Percentiles rank a stretch among this genome's conserved stretches.
phyloP scores from a whole-genome alignment of 2,329 filamentous ascomycete species.

The Cladosporium sp. region DNA sequence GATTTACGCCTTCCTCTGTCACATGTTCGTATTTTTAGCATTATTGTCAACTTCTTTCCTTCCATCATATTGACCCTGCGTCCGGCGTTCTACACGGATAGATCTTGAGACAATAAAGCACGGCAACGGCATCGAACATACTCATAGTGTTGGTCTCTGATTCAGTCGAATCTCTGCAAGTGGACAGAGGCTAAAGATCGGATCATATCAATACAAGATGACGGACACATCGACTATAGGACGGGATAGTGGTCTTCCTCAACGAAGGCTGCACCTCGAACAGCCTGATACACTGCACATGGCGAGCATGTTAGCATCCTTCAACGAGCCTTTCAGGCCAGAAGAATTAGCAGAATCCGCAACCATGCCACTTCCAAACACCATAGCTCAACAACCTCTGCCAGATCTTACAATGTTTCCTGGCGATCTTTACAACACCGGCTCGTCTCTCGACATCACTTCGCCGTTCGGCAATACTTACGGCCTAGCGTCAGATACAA shows the following conservation, averaged over 20 bases:
- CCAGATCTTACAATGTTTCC: conserved; percentile 17
- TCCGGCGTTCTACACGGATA: neutral
- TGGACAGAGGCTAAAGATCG: neutral
- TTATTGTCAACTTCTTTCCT: neutral
- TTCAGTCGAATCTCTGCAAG: too few species aligned
- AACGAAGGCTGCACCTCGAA: conserved; percentile 2
- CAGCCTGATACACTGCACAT: conserved; percentile 24
- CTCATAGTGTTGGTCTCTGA: neutral
- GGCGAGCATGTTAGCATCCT: conserved; percentile 25
- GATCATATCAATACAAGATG: neutral
- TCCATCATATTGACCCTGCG: neutral
- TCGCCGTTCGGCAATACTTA: conserved; percentile 14
- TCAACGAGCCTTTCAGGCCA: conserved; percentile 27
- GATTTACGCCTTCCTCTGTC: neutral
- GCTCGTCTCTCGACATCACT: conserved; percentile 9
- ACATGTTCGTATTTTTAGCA: neutral
- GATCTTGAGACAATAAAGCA: neutral
- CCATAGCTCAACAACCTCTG: neutral
- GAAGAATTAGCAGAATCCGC: conserved; percentile 19
- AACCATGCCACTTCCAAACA: neutral
- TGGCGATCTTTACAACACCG: conserved; percentile 19
- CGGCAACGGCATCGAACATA: neutral
- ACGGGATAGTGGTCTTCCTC: neutral
- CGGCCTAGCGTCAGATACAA: neutral
- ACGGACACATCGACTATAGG: neutral